A percentile compares a stretch with the other conserved stretches of the same genome.
Evolutionary conservation across 2,329 filamentous ascomycete genomes (phyloP).

Genomic region (Sodiomyces alkalinus): DNA sequence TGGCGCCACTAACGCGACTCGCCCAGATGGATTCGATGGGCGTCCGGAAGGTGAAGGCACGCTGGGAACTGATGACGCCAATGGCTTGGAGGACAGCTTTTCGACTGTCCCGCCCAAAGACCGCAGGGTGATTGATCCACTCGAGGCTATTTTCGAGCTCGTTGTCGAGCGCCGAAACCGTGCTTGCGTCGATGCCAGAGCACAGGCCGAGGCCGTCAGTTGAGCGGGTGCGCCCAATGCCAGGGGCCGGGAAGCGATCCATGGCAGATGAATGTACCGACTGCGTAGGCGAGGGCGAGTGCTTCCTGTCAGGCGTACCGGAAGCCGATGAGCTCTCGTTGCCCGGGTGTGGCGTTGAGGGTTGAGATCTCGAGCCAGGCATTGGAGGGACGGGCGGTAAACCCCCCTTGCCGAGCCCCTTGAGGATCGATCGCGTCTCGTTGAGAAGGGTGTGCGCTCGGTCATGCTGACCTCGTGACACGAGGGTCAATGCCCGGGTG

Average conservation of each 20-base stretch:
- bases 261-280: conserved; percentile 33
- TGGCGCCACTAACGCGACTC: conserved; percentile 64
- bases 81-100: conserved; percentile 95
- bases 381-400: conserved; percentile 72
- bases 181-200: conserved; percentile 68
- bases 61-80: conserved; percentile 87
- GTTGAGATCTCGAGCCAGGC: conserved; percentile 19
- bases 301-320: conserved; percentile 27
- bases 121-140: conserved; percentile 94
- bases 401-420: conserved; percentile 88
- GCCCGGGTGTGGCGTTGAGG: conserved; percentile 22
- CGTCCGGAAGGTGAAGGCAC: conserved; percentile 85
- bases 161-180: conserved; percentile 74
- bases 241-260: conserved; percentile 25
- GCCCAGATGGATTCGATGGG: conserved; percentile 86
- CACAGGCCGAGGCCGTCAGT: conserved; percentile 42
- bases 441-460: conserved; percentile 81
- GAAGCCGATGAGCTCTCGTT: conserved; percentile 31
- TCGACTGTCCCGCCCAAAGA: conserved; percentile 84
- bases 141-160: conserved; percentile 84
- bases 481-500: conserved; percentile 76
- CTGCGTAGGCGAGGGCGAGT: conserved; percentile 22
- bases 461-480: conserved; percentile 84
- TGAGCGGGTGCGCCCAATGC: conserved; percentile 35
- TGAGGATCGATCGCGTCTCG: conserved; percentile 88